Base-by-base conservation (phyloP, 352 stramenopile genomes). In the Thraustochytrium sp. region DNA sequence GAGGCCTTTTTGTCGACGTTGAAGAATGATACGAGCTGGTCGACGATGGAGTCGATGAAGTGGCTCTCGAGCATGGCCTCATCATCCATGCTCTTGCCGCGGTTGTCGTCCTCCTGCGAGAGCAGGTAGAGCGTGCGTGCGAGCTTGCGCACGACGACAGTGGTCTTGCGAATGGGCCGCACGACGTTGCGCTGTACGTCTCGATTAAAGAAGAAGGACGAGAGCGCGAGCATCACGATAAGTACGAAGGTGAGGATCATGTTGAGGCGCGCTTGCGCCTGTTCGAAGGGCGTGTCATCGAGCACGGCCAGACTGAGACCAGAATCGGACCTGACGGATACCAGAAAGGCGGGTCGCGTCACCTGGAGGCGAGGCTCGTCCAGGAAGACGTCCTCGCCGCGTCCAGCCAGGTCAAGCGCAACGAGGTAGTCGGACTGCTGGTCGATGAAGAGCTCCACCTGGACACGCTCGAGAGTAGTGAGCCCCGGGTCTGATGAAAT, bases 1-100 rank as follows among this genome's bases (percentile, higher is more conserved):
- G 16, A 11, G 9, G 49, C 21, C 53, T 82, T 61, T 8, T 11
- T 40, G 18, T 84, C 75, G 21, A 84, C 61, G 26, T 84, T 75
- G 49, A 84, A 84, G 36, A 84, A 84, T 9, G 75, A 46, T 21
- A 80, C 59, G 38, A 84, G 75, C 49, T 84, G 75, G 42, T 84
- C 75, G 34, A 84, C 72, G 1, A 84, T 77, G 9, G 75, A 42
- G 31, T 84, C 61, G 42, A 84, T 75, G 46, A 84, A 84, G 36
- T 56, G 29, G 13, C 21, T 48, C 56, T 80, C 44, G 1, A 84
- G 37, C n/a, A 49, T 9, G 0, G 29, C 23, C 9, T 84, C 75
- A 63, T 84, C 61, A n/a, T 72, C 40, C 16, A n/a, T 29, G 23
- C 9, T 46, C 11, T 26, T n/a, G 16, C 82, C 13, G 18, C 82